A percentile compares a stretch with the other conserved stretches of the same genome.
Evolutionary conservation across 2,329 filamentous ascomycete species (phyloP).

Genomic region (Ambrosiella beaveri): DNA sequence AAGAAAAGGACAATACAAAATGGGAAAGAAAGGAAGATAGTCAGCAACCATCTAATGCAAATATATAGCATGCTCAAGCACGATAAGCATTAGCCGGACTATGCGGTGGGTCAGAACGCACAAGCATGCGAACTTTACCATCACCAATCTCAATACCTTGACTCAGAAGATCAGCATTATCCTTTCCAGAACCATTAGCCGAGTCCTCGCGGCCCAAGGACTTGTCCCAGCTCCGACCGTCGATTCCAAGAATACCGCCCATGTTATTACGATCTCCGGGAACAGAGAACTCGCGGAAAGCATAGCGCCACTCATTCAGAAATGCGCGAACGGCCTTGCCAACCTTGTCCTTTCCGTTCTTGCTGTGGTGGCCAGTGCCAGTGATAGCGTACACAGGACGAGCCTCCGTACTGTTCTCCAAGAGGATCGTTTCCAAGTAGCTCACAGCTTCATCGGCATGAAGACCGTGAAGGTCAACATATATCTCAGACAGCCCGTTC

Average conservation of each 20-base stretch:
- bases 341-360: slow-evolving; percentile 97
- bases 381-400: slow-evolving; percentile 88
- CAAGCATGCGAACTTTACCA: slow-evolving; percentile 47
- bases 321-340: slow-evolving; percentile 84
- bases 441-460: slow-evolving; percentile 94
- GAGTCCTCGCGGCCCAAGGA: slow-evolving; percentile 31
- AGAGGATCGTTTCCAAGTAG: slow-evolving; percentile 74
- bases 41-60: background rate
- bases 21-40: background rate
- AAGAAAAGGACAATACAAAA: slow-evolving; percentile 1
- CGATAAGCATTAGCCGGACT: background rate
- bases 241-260: slow-evolving; percentile 59
- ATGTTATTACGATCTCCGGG: slow-evolving; percentile 74
- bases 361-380: slow-evolving; percentile 90
- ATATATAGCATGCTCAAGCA: slow-evolving; percentile 1
- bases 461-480: slow-evolving; percentile 93
- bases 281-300: slow-evolving; percentile 89
- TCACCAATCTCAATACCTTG: slow-evolving; percentile 52
- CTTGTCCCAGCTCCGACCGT: slow-evolving; percentile 51
- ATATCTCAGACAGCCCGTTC: slow-evolving; percentile 51
- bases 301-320: slow-evolving; percentile 88
- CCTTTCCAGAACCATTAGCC: slow-evolving; percentile 16
- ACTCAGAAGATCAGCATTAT: slow-evolving; percentile 40
- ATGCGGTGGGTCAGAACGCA: slow-evolving; percentile 25
- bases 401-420: slow-evolving; percentile 58